Conservation (phyloP, 257 asterid genomes). For the Fraxinus anomala region DNA sequence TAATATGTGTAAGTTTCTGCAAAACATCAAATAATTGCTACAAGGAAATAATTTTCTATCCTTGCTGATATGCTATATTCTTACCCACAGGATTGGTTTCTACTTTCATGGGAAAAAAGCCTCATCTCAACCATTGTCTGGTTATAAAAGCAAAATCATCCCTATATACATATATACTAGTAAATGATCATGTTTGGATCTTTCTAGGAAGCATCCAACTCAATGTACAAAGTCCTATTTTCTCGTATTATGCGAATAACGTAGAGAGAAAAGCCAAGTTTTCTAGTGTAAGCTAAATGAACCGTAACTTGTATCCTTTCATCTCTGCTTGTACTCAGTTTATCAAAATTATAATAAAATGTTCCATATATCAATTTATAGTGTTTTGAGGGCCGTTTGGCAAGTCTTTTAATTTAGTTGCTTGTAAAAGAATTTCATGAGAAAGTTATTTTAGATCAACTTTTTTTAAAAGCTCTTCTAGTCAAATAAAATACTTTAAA, state of each 20-base stretch:
- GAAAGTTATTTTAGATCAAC: too few relatives aligned
- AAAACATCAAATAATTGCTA: not conserved
- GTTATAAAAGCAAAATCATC: conserved; percentile 8
- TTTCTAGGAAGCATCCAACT: not conserved
- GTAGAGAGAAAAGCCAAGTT: not conserved
- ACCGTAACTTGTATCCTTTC: not conserved
- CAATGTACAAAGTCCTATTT: not conserved
- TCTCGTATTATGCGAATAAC: too few relatives aligned
- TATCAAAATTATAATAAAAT: not conserved
- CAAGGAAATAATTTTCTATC: not conserved
- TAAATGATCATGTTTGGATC: not conserved
- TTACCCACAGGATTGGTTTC: conserved; percentile 28
- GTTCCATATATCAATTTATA: too few relatives aligned
- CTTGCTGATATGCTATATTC: not conserved
- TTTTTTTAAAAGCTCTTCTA: too few relatives aligned
- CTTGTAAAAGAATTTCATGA: too few relatives aligned
- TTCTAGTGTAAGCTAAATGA: too few relatives aligned
- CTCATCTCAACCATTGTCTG: not conserved
- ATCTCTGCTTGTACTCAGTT: not conserved
- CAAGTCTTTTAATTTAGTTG: too few relatives aligned
- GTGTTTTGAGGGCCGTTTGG: too few relatives aligned
- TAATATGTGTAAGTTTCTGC: conserved; percentile 46
- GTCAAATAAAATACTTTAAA: too few relatives aligned
- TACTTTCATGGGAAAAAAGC: not conserved
- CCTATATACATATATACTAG: conserved; percentile 4